Conservation (phyloP, 2,329 filamentous ascomycete species). For the Penicillium sp. region DNA sequence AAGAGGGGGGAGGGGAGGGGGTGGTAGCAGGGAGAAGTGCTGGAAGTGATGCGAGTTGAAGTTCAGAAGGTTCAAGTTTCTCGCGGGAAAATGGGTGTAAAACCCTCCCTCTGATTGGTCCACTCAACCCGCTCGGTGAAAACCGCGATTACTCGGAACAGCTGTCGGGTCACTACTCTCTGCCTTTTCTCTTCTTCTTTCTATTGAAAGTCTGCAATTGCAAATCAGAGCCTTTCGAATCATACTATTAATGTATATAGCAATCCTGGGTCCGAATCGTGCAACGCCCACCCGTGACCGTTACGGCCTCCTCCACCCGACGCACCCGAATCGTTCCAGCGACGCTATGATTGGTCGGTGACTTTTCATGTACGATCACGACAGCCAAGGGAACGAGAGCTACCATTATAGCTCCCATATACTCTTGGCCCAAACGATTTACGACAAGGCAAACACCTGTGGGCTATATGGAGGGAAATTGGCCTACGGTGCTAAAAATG, state of each 20-base stretch:
- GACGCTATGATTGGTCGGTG: constrained; percentile 1
- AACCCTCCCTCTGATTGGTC: constrained; percentile 41
- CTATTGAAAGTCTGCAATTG: not conserved
- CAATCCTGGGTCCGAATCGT: not conserved
- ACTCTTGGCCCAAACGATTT: not conserved
- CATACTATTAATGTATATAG: not conserved
- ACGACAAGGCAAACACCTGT: not conserved
- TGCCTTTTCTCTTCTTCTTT: not conserved
- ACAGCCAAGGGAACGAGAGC: not conserved
- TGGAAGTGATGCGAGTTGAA: constrained; percentile 34
- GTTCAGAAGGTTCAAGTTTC: constrained; percentile 36
- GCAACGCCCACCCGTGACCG: not conserved
- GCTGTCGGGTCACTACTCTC: not conserved
- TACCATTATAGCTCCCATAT: not conserved
- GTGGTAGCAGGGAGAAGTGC: constrained; percentile 26
- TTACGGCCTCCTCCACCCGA: not conserved
- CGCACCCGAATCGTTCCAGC: constrained; percentile 2
- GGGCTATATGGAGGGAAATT: not conserved
- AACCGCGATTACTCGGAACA: constrained; percentile 38
- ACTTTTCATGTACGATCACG: not conserved
- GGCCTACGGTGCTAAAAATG: not conserved
- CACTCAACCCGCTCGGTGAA: constrained; percentile 35
- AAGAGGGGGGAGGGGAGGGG: constrained; percentile 28
- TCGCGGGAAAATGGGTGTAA: constrained; percentile 37
- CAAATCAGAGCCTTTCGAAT: no score